phyloP scores from a whole-genome alignment of 306 rosid genomes.

The Vachellia collinsii region DNA sequence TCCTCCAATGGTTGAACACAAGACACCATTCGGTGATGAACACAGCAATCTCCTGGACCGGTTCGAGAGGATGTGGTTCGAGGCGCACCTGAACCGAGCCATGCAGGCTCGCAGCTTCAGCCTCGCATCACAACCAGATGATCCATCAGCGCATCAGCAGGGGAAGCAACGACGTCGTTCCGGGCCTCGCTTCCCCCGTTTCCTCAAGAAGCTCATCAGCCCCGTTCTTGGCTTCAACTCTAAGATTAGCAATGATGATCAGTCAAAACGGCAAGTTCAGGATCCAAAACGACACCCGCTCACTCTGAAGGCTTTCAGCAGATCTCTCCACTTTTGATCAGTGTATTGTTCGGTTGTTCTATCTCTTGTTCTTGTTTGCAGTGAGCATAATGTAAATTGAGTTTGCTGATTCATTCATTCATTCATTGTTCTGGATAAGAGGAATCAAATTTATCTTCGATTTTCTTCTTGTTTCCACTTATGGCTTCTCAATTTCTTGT shows the following conservation, averaged over 20 bases:
- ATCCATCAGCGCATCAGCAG: conserved; percentile 32
- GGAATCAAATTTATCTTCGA: too few species aligned
- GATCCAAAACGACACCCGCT: conserved; percentile 40
- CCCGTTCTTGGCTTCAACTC: conserved; percentile 46
- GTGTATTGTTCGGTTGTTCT: background rate
- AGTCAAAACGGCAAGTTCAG: conserved; percentile 34
- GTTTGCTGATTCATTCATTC: too few species aligned
- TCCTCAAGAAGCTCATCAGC: conserved; percentile 57
- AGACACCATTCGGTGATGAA: conserved; percentile 69
- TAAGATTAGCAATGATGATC: background rate
- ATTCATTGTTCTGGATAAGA: too few species aligned
- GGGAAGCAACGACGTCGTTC: conserved; percentile 38
- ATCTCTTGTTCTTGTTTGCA: too few species aligned
- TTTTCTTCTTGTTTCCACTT: too few species aligned
- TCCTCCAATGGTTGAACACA: conserved; percentile 32
- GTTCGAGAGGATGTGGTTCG: conserved; percentile 68
- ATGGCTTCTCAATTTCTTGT: conserved; percentile 27
- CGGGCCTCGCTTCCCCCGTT: conserved; percentile 46
- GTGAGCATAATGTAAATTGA: too few species aligned
- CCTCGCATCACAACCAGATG: conserved; percentile 42
- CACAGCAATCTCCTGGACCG: conserved; percentile 71
- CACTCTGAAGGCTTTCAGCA: conserved; percentile 58
- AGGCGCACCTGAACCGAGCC: conserved; percentile 66
- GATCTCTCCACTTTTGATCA: conserved; percentile 55
- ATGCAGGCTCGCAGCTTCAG: conserved; percentile 54